Conservation (phyloP, 495 filamentous ascomycete species). For the Aspergillus nanangensis region DNA sequence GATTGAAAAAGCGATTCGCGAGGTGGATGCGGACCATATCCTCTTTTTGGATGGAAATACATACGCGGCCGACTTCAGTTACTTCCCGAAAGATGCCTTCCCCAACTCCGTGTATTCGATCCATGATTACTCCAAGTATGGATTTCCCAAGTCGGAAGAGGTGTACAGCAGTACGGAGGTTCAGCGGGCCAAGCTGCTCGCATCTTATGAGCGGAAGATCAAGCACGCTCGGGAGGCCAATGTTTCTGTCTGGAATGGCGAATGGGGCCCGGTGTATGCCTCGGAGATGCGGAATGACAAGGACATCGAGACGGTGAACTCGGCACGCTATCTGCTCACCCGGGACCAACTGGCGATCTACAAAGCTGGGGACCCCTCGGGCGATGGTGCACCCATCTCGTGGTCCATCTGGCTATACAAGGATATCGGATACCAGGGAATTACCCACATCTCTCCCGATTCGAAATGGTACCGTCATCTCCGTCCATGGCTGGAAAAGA, state of each 20-base stretch:
- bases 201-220: slow-evolving; percentile 43
- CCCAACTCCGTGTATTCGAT: slow-evolving; percentile 51
- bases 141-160: slow-evolving; percentile 41
- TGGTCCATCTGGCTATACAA: slow-evolving; percentile 59
- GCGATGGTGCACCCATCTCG: slow-evolving; percentile 17
- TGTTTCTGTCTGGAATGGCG: slow-evolving; percentile 55
- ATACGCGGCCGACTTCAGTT: slow-evolving; percentile 42
- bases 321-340: slow-evolving; percentile 38
- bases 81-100: slow-evolving; percentile 23
- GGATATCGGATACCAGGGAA: slow-evolving; percentile 54
- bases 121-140: slow-evolving; percentile 48
- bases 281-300: slow-evolving; percentile 16
- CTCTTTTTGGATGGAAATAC: slow-evolving; percentile 58
- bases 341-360: slow-evolving; percentile 47
- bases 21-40: slow-evolving; percentile 51
- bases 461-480: slow-evolving; percentile 40
- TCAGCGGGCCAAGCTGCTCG: slow-evolving; percentile 37
- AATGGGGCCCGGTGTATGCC: slow-evolving; percentile 54
- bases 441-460: slow-evolving; percentile 39
- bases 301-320: slow-evolving; percentile 36
- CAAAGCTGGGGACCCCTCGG: slow-evolving; percentile 24
- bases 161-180: slow-evolving; percentile 37
- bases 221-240: slow-evolving; percentile 45
- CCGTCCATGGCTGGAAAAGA: slow-evolving; percentile 43
- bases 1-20: slow-evolving; percentile 47